Conservation (phyloP, 2,329 filamentous ascomycete species). For the Trichoderma lentiforme region DNA sequence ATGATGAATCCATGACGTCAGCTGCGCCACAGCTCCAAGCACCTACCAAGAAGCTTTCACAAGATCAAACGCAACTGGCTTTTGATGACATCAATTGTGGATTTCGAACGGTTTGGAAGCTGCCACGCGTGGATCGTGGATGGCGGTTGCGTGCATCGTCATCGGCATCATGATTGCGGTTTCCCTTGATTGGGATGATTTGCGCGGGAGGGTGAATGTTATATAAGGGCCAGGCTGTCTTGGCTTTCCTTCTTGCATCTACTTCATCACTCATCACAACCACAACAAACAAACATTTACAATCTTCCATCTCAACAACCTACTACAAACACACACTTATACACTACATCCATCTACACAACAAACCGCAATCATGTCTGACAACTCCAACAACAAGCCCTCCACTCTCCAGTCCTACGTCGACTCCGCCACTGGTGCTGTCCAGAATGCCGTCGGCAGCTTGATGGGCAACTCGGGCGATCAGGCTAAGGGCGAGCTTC, state of each 20-base stretch:
- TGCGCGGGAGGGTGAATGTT: background rate
- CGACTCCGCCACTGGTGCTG: slow-evolving; percentile 68
- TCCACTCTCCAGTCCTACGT: slow-evolving; percentile 79
- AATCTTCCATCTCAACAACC: background rate
- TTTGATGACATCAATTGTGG: slow-evolving; percentile 12
- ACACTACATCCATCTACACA: background rate
- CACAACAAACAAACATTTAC: background rate
- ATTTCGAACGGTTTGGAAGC: background rate
- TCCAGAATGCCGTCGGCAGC: slow-evolving; percentile 68
- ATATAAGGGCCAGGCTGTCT: background rate
- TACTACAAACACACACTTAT: background rate
- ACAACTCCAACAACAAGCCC: slow-evolving; percentile 33
- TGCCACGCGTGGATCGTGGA: background rate
- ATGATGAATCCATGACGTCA: slow-evolving; percentile 13
- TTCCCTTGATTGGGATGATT: background rate
- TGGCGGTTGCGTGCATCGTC: background rate
- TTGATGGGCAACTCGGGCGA: slow-evolving; percentile 70
- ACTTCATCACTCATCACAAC: background rate
- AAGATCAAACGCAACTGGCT: background rate
- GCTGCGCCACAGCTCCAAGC: slow-evolving; percentile 1
- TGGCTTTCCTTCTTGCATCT: background rate
- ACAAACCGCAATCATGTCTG: slow-evolving; percentile 28
- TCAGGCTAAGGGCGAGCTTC: slow-evolving; percentile 61
- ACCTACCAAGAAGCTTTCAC: slow-evolving; percentile 1
- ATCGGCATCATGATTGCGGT: background rate